Percentiles rank a stretch among this genome's conserved stretches.
Evolutionary conservation across 805 yeast genomes (phyloP).

Genomic region (Saturnispora halmiae): DNA sequence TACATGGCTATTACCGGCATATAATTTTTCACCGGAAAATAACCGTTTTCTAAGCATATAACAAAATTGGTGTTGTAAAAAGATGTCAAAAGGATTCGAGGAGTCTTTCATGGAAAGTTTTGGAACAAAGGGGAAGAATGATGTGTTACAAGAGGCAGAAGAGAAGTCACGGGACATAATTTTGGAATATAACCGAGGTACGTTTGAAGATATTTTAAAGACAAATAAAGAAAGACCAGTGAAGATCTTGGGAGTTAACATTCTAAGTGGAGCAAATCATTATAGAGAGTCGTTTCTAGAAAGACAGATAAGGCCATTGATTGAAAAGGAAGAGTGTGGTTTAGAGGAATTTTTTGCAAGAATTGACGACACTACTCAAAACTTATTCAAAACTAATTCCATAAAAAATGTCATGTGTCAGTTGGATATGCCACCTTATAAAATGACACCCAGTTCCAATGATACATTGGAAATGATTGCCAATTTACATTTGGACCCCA

Average conservation of each 20-base stretch:
- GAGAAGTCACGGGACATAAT: slow-evolving; percentile 24
- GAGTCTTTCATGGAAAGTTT: slow-evolving; percentile 19
- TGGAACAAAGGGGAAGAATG: slow-evolving; percentile 5
- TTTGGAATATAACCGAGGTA: slow-evolving; percentile 22
- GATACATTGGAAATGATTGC: slow-evolving; percentile 22
- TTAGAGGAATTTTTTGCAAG: slow-evolving; percentile 32
- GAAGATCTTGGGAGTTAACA: slow-evolving; percentile 35
- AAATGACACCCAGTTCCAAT: slow-evolving; percentile 15
- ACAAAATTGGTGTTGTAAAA: no score
- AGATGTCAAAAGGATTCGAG: neutral
- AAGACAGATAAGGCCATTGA: slow-evolving; percentile 39
- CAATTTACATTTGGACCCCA: slow-evolving; percentile 36
- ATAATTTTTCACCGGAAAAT: no score
- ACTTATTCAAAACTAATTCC: slow-evolving; percentile 35
- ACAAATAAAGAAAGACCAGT: slow-evolving; percentile 34
- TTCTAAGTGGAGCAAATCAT: slow-evolving; percentile 36
- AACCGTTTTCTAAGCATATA: no score
- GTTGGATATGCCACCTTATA: slow-evolving; percentile 21
- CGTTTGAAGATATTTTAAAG: slow-evolving; percentile 23
- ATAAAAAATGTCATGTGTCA: slow-evolving; percentile 35
- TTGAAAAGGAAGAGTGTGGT: slow-evolving; percentile 19
- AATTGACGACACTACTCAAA: slow-evolving; percentile 37
- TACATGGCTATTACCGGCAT: no score
- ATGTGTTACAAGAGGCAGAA: slow-evolving; percentile 16
- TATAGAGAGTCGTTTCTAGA: slow-evolving; percentile 39